These are phyloP conservation scores for Apiospora kogelbergensis DNA, from an alignment of 2,329 filamentous ascomycete genomes.

Conservation along the genomic window DNA sequence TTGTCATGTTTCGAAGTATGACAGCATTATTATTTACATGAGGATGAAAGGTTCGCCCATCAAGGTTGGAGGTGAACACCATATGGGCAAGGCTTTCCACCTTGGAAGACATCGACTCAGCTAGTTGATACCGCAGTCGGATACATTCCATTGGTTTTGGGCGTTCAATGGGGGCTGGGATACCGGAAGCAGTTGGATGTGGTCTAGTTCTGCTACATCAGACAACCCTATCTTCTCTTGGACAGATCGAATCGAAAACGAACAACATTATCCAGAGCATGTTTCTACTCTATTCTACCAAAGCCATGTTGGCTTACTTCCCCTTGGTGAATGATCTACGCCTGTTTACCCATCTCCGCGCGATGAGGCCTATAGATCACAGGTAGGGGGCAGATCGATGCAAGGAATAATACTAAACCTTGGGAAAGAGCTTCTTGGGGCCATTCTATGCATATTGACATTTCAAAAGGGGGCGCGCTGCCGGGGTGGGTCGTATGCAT, in stretches of 20 bases:
- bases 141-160: neutral
- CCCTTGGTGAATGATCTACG: neutral
- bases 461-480: neutral
- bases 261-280: neutral
- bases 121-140: neutral
- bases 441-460: neutral
- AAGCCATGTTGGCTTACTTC: neutral
- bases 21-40: neutral
- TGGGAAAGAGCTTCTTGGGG: neutral
- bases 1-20: neutral
- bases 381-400: neutral
- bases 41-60: neutral
- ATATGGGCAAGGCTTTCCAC: neutral
- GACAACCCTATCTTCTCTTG: neutral
- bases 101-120: neutral
- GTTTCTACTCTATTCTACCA: neutral
- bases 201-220: neutral
- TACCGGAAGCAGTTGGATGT: neutral
- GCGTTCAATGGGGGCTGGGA: neutral
- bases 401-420: neutral
- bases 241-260: neutral
- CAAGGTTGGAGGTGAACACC: neutral
- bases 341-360: neutral
- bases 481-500: neutral
- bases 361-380: no score